These are phyloP conservation scores for Phytomonas sp. DNA, from an alignment of 208 protist genomes.

Conservation along the genomic window DNA sequence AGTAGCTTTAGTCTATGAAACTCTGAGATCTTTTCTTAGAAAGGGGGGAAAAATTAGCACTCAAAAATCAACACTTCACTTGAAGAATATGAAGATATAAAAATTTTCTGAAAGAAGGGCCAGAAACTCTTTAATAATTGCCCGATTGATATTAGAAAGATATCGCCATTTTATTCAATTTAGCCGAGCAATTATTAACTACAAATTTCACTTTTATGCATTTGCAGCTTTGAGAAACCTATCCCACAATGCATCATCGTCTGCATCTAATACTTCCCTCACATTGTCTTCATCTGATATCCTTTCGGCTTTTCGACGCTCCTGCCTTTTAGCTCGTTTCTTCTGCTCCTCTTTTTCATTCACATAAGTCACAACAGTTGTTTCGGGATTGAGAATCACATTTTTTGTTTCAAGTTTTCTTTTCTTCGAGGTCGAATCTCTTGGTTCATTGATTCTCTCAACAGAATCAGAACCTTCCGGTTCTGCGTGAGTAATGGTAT, in stretches of 20 bases:
- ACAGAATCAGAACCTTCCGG: constrained; percentile 8
- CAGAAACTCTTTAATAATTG: constrained; percentile 1
- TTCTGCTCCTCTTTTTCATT: neutral
- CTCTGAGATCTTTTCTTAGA: too few relatives aligned
- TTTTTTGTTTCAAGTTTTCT: too few relatives aligned
- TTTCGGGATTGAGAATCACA: too few relatives aligned
- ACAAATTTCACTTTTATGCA: constrained; percentile 5
- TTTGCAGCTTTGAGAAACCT: constrained; percentile 23
- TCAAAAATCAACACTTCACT: too few relatives aligned
- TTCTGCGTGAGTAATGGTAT: constrained; percentile 28
- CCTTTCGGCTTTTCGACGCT: neutral
- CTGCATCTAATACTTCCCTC: constrained; percentile 39
- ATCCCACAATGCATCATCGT: constrained; percentile 24
- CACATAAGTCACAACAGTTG: too few relatives aligned
- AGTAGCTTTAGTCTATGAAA: constrained; percentile 11
- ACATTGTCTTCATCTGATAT: constrained; percentile 12
- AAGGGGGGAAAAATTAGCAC: too few relatives aligned
- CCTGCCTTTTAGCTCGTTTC: constrained; percentile 4
- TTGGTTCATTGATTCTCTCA: constrained; percentile 7
- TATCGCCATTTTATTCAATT: neutral
- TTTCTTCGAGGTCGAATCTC: too few relatives aligned
- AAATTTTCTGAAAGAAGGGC: neutral
- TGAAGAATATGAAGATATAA: neutral
- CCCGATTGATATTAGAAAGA: constrained; percentile 1
- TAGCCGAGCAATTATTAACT: neutral